Conservation (phyloP, 441 rosid genomes). For the Biscutella auriculata region DNA sequence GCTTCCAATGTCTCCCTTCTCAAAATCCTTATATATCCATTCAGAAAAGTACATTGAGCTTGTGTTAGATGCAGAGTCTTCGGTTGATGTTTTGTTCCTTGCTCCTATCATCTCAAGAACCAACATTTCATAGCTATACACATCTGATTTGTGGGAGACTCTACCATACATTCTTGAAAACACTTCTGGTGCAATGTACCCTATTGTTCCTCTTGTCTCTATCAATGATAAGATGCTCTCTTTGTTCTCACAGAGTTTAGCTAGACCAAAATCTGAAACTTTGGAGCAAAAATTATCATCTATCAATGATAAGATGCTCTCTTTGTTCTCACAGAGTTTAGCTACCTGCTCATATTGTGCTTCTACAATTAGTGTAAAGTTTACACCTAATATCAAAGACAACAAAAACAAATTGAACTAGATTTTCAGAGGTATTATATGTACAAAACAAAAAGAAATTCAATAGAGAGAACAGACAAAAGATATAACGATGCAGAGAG, state of each 20-base stretch:
- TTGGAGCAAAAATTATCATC: slow-evolving; percentile 4
- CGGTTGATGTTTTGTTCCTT: too few relatives aligned
- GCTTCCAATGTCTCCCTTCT: background rate
- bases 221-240: slow-evolving; percentile 3
- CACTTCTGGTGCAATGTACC: slow-evolving; percentile 11
- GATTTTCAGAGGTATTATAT: background rate
- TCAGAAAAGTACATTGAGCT: background rate
- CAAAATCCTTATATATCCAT: slow-evolving; percentile 1
- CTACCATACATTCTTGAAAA: background rate
- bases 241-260: slow-evolving; percentile 7
- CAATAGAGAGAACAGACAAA: too few relatives aligned
- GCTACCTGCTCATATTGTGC: background rate
- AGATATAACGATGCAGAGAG: too few relatives aligned
- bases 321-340: too few relatives aligned
- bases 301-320: too few relatives aligned
- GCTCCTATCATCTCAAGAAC: slow-evolving; percentile 11
- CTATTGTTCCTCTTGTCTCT: slow-evolving; percentile 3
- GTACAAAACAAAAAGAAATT: background rate
- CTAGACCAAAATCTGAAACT: slow-evolving; percentile 7
- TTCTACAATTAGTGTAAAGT: background rate
- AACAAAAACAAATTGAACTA: background rate
- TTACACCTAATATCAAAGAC: background rate
- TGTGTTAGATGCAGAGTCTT: too few relatives aligned
- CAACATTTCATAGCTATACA: slow-evolving; percentile 12
- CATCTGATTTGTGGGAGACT: slow-evolving; percentile 11